Base-by-base conservation (phyloP, 176 grass and related monocot species). In the Tuctoria greenei region DNA sequence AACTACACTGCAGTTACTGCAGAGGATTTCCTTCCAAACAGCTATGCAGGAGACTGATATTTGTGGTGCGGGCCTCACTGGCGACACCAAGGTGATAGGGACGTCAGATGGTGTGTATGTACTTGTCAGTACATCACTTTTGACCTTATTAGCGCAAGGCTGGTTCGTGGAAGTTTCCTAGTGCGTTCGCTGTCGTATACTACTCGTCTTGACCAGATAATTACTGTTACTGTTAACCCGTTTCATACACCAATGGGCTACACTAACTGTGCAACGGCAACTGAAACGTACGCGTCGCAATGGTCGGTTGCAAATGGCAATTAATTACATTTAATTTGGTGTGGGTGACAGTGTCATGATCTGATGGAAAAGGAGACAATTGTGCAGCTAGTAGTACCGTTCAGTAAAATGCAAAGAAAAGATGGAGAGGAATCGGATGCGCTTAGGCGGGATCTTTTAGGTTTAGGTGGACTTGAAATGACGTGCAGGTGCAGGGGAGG, bases 111-210 rank as follows among this genome's bases (percentile, higher is more conserved):
- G 5, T 17, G 46, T 4, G 4, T 23, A 10, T 3, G 34, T 64
- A 35, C n/a, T n/a, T 44, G 43, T 45, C 43, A 14, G 43, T 45
- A 45, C 43, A 13, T 10, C 8, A 9, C 66, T 81, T 55, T 72
- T 21, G 46, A n/a, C n/a, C n/a, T 43, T 8, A 64, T 3, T 13
- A 0, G 46, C 31, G 43, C 57, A 15, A 23, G 43, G 78, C 62
- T 71, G 55, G n/a, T 92, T 89, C 79, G 13, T 13, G 71, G 86
- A 92, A 92, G 21, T 7, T 93, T 92, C 90, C 43, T 56, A 21
- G 57, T 56, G 58, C 18, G 38, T n/a, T 76, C 37, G 27, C 78
- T 7, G 2, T 89, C 76, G 27, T 7, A 13, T 15, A 16, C n/a
- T 4, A 10, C 21, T 21, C 16, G 6, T 21, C 6, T 10, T 18